A percentile compares a stretch with the other conserved stretches of the same genome.
Conservation (phyloP, 192 early-diverging fungal genomes). For the Backusella liffmaniae region DNA sequence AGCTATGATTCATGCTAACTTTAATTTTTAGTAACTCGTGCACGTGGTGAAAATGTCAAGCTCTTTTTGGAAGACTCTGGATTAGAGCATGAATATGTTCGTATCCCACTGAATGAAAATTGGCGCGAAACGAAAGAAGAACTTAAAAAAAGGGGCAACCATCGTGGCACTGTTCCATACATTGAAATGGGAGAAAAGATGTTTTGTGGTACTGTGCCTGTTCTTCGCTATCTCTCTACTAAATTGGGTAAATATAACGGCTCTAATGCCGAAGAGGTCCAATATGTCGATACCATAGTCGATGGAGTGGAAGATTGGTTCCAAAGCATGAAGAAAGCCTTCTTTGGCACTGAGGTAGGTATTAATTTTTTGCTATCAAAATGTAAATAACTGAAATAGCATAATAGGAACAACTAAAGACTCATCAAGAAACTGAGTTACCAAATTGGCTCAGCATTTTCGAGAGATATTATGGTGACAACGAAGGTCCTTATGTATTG, state of each 20-base stretch:
- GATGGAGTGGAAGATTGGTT: not conserved
- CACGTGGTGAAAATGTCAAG: constrained; percentile 3
- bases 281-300: not conserved
- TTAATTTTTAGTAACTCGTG: not conserved
- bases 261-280: not conserved
- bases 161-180: not conserved
- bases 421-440: not conserved
- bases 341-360: not conserved
- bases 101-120: not conserved
- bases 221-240: constrained; percentile 1
- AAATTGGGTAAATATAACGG: constrained; percentile 7
- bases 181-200: not conserved
- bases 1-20: not conserved
- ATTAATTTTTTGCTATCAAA: not conserved
- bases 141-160: not conserved
- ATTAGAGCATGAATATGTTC: not conserved
- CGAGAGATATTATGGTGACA: not conserved
- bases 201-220: not conserved
- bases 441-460: not conserved
- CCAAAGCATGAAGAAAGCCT: not conserved
- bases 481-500: not conserved
- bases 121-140: not conserved
- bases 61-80: not conserved
- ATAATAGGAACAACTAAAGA: not conserved
- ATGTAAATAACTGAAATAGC: not conserved